These are phyloP conservation scores for Zangia roseola DNA, from an alignment of 768 basidiomycete genomes.

Conservation along the genomic window DNA sequence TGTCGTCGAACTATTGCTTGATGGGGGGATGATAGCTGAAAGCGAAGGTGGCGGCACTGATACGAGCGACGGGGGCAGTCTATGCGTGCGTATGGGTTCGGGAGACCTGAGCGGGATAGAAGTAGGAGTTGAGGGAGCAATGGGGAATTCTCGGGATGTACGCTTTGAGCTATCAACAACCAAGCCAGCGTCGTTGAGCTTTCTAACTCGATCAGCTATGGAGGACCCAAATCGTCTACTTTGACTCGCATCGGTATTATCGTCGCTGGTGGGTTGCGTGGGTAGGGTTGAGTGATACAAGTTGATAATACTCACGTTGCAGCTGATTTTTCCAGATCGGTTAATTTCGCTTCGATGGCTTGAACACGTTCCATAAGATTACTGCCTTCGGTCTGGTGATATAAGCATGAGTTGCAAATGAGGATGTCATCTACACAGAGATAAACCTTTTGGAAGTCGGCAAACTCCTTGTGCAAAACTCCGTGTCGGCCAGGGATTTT, in stretches of 20 bases:
- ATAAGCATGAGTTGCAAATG: conserved; percentile 10
- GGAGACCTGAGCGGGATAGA: conserved; percentile 30
- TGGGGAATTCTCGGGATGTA: conserved; percentile 51
- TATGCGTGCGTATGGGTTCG: conserved; percentile 36
- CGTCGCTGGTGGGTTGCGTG: conserved; percentile 16
- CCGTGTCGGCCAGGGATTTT: conserved; percentile 46
- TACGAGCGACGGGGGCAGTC: conserved; percentile 37
- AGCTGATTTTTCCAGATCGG: conserved; percentile 42
- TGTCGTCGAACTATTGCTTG: conserved; percentile 30
- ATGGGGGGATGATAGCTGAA: conserved; percentile 15
- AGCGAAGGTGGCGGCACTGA: conserved; percentile 25
- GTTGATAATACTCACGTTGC: conserved; percentile 26
- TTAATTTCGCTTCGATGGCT: conserved; percentile 45
- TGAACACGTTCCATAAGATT: conserved; percentile 41
- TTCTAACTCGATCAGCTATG: conserved; percentile 80
- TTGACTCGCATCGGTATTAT: conserved; percentile 30
- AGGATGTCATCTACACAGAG: conserved; percentile 7
- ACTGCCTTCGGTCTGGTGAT: conserved; percentile 37
- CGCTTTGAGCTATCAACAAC: conserved; percentile 56
- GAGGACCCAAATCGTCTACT: conserved; percentile 54
- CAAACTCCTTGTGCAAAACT: conserved; percentile 59
- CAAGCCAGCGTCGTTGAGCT: conserved; percentile 72
- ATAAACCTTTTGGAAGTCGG: conserved; percentile 64
- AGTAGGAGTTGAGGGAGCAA: conserved; percentile 32
- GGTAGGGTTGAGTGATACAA: conserved; percentile 3